Evolutionary conservation across 768 basidiomycete genomes (phyloP).

Genomic region (Boletus coccyginus): DNA sequence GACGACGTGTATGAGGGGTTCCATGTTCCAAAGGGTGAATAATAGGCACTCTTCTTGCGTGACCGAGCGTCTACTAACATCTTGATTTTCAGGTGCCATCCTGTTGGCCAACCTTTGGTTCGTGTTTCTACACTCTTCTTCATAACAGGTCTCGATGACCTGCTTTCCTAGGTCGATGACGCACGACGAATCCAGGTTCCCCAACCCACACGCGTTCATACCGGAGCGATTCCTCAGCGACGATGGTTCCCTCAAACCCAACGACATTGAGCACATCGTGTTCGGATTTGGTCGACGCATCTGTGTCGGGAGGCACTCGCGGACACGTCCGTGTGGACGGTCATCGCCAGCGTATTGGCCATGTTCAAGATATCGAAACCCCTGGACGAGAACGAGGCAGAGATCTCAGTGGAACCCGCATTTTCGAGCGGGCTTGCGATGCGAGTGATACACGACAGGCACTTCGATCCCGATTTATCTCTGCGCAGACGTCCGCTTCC

Average conservation of each 20-base stretch:
- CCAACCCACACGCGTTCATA: neutral
- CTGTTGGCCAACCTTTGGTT: conserved; percentile 29
- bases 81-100: conserved; percentile 9
- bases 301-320: conserved; percentile 13
- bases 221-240: neutral
- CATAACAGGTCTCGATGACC: neutral
- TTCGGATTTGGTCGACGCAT: conserved; percentile 22
- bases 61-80: neutral
- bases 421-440: neutral
- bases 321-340: neutral
- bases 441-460: neutral
- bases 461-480: neutral
- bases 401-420: conserved; percentile 1
- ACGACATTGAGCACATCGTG: neutral
- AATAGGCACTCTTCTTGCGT: neutral
- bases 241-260: neutral
- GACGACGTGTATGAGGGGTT: conserved; percentile 26
- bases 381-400: neutral
- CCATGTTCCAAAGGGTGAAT: conserved; percentile 37
- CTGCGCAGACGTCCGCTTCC: neutral
- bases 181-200: neutral
- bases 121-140: neutral
- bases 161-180: neutral
- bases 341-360: neutral
- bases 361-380: neutral